Evolutionary conservation across 768 basidiomycete species (phyloP).

Genomic region (Suillus luteus): DNA sequence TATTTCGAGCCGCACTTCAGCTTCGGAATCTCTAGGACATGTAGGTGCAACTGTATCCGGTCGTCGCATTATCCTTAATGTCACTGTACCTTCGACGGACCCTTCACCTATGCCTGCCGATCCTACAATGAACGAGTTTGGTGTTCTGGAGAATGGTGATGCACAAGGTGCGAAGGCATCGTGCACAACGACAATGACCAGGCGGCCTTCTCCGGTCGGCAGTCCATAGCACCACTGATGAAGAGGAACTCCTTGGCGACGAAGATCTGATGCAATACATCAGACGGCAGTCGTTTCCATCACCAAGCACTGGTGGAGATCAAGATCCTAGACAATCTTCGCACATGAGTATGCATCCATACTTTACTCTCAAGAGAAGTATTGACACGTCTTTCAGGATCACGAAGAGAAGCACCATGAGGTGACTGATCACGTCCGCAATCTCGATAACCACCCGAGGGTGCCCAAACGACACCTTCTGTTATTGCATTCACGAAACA

Average conservation of each 20-base stretch:
- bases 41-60: constrained; percentile 56
- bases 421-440: constrained; percentile 97
- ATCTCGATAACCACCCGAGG: no score
- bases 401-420: constrained; percentile 95
- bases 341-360: constrained; percentile 81
- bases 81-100: constrained; percentile 58
- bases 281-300: constrained; percentile 90
- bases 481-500: no score
- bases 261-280: constrained; percentile 98
- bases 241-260: constrained; percentile 87
- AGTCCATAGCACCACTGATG: constrained; percentile 72
- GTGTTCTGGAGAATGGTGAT: constrained; percentile 70
- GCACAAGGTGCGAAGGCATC: constrained; percentile 43
- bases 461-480: no score
- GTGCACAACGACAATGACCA: constrained; percentile 38
- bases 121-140: constrained; percentile 70
- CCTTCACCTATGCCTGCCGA: constrained; percentile 57
- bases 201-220: constrained; percentile 83
- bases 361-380: neutral
- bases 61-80: constrained; percentile 68
- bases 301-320: constrained; percentile 99
- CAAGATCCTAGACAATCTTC: constrained; percentile 94
- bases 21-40: constrained; percentile 69
- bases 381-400: constrained; percentile 55
- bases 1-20: constrained; percentile 83